A percentile compares a stretch with the other conserved stretches of the same genome.
These are phyloP conservation scores for Beta macrorhiza DNA, from an alignment of 179 eudicot species.

Conservation along the genomic window DNA sequence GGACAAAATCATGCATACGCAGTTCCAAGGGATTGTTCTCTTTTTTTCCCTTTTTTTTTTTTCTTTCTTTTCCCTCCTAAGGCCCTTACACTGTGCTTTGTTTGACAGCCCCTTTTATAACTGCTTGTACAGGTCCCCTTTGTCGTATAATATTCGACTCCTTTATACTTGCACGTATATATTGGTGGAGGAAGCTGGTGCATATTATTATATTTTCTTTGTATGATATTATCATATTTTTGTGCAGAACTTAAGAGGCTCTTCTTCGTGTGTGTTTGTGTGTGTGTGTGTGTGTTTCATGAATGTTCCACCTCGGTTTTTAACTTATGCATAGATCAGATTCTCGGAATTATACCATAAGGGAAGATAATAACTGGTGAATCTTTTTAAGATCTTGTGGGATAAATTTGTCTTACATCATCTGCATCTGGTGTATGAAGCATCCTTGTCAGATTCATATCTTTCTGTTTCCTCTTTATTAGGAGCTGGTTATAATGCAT, in stretches of 20 bases:
- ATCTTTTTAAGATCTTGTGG: not conserved
- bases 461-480: slow-evolving; percentile 9
- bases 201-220: not conserved
- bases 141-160: not conserved
- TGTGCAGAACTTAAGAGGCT: not conserved
- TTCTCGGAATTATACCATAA: not conserved
- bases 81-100: no score
- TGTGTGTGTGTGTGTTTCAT: not conserved
- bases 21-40: not conserved
- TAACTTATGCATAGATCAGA: not conserved
- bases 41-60: not conserved
- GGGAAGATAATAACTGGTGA: not conserved
- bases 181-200: not conserved
- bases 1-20: no score
- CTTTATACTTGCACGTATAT: not conserved
- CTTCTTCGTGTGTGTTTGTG: not conserved
- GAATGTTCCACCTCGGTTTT: not conserved
- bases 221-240: not conserved
- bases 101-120: no score
- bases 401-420: not conserved
- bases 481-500: slow-evolving; percentile 96
- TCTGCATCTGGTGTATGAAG: not conserved
- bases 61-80: no score
- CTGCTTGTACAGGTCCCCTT: no score
- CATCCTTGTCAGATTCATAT: slow-evolving; percentile 11